Percentiles rank a stretch among this genome's conserved stretches.
Evolutionary conservation across 2,329 filamentous ascomycete genomes (phyloP).

Genomic region (Phialophora expanda): DNA sequence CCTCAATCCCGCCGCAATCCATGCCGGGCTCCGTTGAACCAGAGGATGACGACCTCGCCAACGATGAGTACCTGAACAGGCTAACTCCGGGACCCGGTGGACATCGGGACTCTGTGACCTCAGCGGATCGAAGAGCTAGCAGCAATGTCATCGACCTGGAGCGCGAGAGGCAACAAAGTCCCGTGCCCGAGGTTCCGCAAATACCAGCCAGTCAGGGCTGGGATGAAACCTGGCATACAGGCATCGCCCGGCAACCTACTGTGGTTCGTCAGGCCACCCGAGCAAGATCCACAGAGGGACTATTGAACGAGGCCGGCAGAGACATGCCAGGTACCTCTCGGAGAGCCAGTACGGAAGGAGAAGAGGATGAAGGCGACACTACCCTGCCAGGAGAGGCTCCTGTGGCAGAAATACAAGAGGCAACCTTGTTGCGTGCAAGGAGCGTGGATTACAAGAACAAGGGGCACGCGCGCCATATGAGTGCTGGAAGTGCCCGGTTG

Average conservation of each 20-base stretch:
- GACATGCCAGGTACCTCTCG: constrained; percentile 41
- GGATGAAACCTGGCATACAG: constrained; percentile 56
- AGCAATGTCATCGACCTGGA: constrained; percentile 63
- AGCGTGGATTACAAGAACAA: constrained; percentile 72
- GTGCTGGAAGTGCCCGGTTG: constrained; percentile 76
- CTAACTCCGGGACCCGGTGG: constrained; percentile 57
- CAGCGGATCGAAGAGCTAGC: constrained; percentile 47
- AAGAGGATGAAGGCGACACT: constrained; percentile 39
- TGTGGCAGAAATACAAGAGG: constrained; percentile 27
- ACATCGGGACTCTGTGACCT: constrained; percentile 42
- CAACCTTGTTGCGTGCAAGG: constrained; percentile 60
- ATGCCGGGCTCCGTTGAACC: constrained; percentile 37
- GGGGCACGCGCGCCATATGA: constrained; percentile 72
- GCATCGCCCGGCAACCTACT: constrained; percentile 63
- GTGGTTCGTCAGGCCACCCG: constrained; percentile 66
- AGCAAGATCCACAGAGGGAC: constrained; percentile 66
- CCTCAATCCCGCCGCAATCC: constrained; percentile 48
- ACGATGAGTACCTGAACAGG: constrained; percentile 76
- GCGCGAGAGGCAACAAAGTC: constrained; percentile 57
- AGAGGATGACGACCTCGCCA: constrained; percentile 65
- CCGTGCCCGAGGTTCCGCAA: constrained; percentile 38
- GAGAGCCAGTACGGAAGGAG: constrained; percentile 44
- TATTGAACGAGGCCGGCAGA: constrained; percentile 59
- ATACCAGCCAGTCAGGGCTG: constrained; percentile 37
- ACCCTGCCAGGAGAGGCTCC: constrained; percentile 36